phyloP scores from a whole-genome alignment of 2,329 filamentous ascomycete genomes.

The Hypoxylon sp. region DNA sequence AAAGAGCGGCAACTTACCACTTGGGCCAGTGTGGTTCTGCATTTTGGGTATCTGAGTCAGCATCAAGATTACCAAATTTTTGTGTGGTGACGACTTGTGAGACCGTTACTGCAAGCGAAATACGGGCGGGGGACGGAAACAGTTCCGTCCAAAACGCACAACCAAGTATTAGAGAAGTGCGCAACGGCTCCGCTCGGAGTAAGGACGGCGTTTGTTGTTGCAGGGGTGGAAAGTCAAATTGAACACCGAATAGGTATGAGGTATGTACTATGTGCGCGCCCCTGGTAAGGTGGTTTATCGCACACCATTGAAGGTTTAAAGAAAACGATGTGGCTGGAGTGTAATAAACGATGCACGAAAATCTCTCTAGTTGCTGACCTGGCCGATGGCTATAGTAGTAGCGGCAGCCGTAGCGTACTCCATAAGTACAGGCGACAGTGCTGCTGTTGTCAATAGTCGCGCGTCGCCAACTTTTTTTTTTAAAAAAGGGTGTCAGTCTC shows the following conservation, averaged over 20 bases:
- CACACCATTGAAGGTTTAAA: slow-evolving; percentile 36
- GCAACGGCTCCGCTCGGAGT: slow-evolving; percentile 42
- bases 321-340: slow-evolving; percentile 37
- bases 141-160: slow-evolving; percentile 44
- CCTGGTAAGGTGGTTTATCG: slow-evolving; percentile 23
- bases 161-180: slow-evolving; percentile 25
- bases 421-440: slow-evolving; percentile 14
- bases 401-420: slow-evolving; percentile 28
- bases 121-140: slow-evolving; percentile 33
- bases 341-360: slow-evolving; percentile 6
- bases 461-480: neutral
- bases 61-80: slow-evolving; percentile 44
- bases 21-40: slow-evolving; percentile 50
- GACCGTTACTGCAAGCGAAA: slow-evolving; percentile 37
- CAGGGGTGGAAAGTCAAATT: slow-evolving; percentile 40
- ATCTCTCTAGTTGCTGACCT: slow-evolving; percentile 32
- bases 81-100: slow-evolving; percentile 29
- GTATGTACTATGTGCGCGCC: slow-evolving; percentile 11
- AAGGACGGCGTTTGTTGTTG: slow-evolving; percentile 42
- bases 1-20: slow-evolving; percentile 51
- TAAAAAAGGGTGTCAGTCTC: slow-evolving; percentile 8
- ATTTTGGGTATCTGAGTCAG: slow-evolving; percentile 54
- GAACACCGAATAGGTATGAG: slow-evolving; percentile 29
- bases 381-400: slow-evolving; percentile 25
- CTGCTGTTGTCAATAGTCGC: slow-evolving; percentile 19